These are phyloP conservation scores for Flammula alnicola DNA, from an alignment of 1,284 basidiomycete species.

Conservation along the genomic window DNA sequence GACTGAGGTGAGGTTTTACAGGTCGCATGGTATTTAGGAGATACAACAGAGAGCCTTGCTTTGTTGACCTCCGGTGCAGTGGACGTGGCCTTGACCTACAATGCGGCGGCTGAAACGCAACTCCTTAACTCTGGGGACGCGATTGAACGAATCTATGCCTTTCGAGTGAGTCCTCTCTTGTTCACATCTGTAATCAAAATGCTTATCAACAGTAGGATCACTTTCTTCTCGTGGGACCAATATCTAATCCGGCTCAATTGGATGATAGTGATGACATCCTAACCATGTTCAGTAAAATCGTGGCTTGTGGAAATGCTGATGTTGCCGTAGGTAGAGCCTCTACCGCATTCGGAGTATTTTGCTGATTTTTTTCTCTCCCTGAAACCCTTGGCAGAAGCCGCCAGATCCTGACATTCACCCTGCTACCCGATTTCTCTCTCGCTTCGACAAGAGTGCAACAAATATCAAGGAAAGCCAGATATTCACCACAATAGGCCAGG, in stretches of 20 bases:
- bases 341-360: neutral
- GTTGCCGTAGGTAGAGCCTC: constrained; percentile 34
- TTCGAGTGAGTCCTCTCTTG: constrained; percentile 29
- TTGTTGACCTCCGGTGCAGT: constrained; percentile 42
- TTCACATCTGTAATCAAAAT: neutral
- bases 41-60: constrained; percentile 50
- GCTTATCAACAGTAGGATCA: constrained; percentile 36
- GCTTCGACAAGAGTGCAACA: constrained; percentile 59
- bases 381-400: constrained; percentile 23
- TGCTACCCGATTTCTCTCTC: constrained; percentile 53
- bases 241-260: constrained; percentile 39
- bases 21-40: constrained; percentile 56
- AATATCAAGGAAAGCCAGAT: constrained; percentile 57
- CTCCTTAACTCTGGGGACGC: constrained; percentile 33
- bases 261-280: constrained; percentile 37
- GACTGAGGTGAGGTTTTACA: constrained; percentile 21
- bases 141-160: constrained; percentile 40
- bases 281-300: constrained; percentile 49
- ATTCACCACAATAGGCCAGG: constrained; percentile 53
- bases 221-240: constrained; percentile 45
- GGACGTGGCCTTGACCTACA: constrained; percentile 55
- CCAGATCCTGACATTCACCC: constrained; percentile 28
- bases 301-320: constrained; percentile 41
- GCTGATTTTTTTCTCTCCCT: neutral
- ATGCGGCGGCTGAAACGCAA: constrained; percentile 49